A percentile compares a stretch with the other conserved stretches of the same genome.
phyloP scores from a whole-genome alignment of 2,329 filamentous ascomycete genomes.

The Magnaporthales sp. region DNA sequence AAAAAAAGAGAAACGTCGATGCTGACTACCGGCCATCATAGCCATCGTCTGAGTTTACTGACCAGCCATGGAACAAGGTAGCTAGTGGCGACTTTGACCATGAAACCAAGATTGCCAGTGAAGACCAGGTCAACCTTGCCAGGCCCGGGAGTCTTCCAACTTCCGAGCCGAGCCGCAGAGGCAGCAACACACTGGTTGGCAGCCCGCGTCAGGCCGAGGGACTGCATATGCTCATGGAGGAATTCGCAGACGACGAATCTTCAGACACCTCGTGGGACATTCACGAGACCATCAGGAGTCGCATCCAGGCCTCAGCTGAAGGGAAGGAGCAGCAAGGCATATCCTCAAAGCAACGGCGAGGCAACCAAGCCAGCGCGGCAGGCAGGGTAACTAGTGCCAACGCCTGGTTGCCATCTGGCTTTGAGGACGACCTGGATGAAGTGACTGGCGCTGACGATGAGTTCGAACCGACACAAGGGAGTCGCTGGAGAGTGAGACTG shows the following conservation, averaged over 20 bases:
- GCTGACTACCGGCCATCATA: neutral
- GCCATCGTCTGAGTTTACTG: neutral
- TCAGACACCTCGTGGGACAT: neutral
- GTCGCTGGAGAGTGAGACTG: constrained; percentile 56
- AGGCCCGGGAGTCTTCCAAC: neutral
- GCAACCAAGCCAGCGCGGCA: neutral
- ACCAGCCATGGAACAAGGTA: neutral
- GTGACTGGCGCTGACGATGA: constrained; percentile 2
- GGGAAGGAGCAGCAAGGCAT: neutral
- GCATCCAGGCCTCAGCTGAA: neutral
- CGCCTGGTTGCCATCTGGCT: constrained; percentile 3
- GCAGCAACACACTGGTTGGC: neutral
- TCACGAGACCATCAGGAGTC: neutral
- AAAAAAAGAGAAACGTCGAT: neutral
- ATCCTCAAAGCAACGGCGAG: neutral
- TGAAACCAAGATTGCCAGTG: neutral
- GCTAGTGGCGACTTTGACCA: neutral
- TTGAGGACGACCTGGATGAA: constrained; percentile 6
- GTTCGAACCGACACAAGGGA: neutral
- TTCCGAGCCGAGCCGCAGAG: neutral
- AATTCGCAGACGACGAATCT: neutral
- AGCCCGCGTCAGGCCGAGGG: neutral
- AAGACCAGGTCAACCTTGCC: neutral
- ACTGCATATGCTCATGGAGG: neutral
- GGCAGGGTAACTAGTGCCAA: neutral